phyloP scores from a whole-genome alignment of 768 basidiomycete genomes.

The Lentinula guzmanii region DNA sequence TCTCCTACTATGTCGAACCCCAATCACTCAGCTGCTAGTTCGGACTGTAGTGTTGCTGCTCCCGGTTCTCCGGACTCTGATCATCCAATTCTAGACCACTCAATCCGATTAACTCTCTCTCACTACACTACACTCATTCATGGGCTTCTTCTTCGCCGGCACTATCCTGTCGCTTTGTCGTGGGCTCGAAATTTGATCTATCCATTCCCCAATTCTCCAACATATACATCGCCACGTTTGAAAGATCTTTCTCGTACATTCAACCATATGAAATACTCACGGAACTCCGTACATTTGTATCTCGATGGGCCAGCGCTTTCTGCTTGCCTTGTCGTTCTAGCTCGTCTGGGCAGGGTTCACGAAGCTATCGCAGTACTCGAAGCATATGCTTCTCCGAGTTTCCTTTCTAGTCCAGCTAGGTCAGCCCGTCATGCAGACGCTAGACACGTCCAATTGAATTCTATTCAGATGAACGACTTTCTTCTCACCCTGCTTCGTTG shows the following conservation, averaged over 20 bases:
- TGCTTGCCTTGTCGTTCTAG: not conserved
- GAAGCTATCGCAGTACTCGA: not conserved
- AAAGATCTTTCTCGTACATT: not conserved
- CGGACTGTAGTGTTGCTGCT: not conserved
- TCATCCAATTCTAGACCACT: not conserved
- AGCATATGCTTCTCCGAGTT: not conserved
- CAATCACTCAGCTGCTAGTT: not conserved
- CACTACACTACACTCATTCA: slow-evolving; percentile 1
- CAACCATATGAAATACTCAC: not conserved
- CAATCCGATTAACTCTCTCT: not conserved
- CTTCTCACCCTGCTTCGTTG: not conserved
- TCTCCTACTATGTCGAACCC: not conserved
- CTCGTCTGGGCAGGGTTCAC: not conserved
- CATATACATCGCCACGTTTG: not conserved
- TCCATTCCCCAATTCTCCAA: not conserved
- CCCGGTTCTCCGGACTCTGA: not conserved
- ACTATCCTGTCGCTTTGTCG: not conserved
- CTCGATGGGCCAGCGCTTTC: not conserved
- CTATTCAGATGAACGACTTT: slow-evolving; percentile 4
- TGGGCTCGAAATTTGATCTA: not conserved
- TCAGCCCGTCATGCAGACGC: not conserved
- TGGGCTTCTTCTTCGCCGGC: slow-evolving; percentile 2
- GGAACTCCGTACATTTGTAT: not conserved
- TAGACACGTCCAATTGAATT: not conserved
- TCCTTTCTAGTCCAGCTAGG: not conserved